Conservation (phyloP, 2,329 filamentous ascomycete genomes). For the Diplodia mutila region DNA sequence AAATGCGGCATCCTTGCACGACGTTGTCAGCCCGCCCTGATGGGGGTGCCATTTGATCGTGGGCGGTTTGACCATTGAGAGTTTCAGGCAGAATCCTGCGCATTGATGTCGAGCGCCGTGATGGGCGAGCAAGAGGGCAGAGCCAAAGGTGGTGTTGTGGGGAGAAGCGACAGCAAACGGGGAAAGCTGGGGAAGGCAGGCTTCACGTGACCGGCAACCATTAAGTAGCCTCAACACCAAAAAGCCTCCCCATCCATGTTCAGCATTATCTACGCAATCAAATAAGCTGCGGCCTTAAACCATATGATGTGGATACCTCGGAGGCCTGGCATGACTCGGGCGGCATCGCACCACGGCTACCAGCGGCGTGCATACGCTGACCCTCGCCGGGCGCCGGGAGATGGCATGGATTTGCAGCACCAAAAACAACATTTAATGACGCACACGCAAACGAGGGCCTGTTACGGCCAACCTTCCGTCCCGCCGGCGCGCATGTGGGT, state of each 20-base stretch:
- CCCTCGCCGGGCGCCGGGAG: background rate
- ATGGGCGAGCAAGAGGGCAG: too few relatives aligned
- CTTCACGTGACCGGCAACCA: background rate
- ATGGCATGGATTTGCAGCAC: background rate
- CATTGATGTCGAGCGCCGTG: constrained; percentile 25
- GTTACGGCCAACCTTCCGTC: constrained; percentile 1
- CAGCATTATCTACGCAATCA: background rate
- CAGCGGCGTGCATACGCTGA: constrained; percentile 3
- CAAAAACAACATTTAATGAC: background rate
- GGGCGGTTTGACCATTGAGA: too few relatives aligned
- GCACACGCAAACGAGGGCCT: background rate
- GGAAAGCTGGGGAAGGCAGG: background rate
- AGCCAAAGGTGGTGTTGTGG: constrained; percentile 27
- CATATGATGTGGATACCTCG: background rate
- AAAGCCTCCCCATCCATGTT: background rate
- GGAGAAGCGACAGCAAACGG: too few relatives aligned
- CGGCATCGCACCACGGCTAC: background rate
- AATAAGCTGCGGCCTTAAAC: background rate
- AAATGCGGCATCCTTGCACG: too few relatives aligned
- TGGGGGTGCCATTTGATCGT: too few relatives aligned
- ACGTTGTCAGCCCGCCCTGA: too few relatives aligned
- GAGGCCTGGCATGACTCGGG: background rate
- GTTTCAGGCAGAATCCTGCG: too few relatives aligned
- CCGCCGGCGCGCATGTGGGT: background rate
- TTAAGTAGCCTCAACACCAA: constrained; percentile 8